Evolutionary conservation across 2,329 filamentous ascomycete genomes (phyloP).

Genomic region (Pezizomycotina sp.): DNA sequence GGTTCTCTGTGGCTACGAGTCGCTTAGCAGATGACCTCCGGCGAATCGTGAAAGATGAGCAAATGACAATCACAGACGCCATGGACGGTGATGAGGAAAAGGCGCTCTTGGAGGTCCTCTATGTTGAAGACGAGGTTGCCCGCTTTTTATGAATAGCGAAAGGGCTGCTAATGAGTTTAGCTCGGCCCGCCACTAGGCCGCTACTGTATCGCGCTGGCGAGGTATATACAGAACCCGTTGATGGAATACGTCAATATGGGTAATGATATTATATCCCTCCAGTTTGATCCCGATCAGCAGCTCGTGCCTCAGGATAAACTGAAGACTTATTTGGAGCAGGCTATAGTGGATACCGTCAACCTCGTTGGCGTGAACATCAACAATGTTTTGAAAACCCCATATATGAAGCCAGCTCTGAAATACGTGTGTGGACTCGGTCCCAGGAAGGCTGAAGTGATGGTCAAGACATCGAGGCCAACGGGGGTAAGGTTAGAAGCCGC

Average conservation of each 20-base stretch:
- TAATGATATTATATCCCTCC: constrained; percentile 68
- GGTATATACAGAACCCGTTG: constrained; percentile 87
- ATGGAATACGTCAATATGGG: constrained; percentile 92
- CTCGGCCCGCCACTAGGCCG: constrained; percentile 59
- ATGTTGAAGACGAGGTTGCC: constrained; percentile 95
- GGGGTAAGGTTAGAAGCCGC: constrained; percentile 66
- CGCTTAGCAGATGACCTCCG: constrained; percentile 68
- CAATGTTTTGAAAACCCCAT: constrained; percentile 61
- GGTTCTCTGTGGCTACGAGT: constrained; percentile 73
- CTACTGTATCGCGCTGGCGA: constrained; percentile 78
- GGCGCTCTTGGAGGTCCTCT: constrained; percentile 70
- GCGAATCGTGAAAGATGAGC: constrained; percentile 58
- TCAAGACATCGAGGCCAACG: constrained; percentile 90
- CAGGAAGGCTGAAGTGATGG: constrained; percentile 66
- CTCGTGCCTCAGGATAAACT: constrained; percentile 78
- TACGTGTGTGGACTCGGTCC: constrained; percentile 85
- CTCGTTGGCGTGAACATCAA: constrained; percentile 91
- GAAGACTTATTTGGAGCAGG: constrained; percentile 72
- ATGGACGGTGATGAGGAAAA: constrained; percentile 45
- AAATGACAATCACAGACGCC: constrained; percentile 38
- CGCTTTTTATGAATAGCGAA: constrained; percentile 84
- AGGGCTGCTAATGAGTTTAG: constrained; percentile 61
- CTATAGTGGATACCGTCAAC: constrained; percentile 97
- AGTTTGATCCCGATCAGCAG: constrained; percentile 79
- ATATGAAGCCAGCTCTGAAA: constrained; percentile 72